Evolutionary conservation across 331 rosid species (phyloP), one percentile per base, ranked within the genome.

Genomic region (Acacia pycnantha): DNA sequence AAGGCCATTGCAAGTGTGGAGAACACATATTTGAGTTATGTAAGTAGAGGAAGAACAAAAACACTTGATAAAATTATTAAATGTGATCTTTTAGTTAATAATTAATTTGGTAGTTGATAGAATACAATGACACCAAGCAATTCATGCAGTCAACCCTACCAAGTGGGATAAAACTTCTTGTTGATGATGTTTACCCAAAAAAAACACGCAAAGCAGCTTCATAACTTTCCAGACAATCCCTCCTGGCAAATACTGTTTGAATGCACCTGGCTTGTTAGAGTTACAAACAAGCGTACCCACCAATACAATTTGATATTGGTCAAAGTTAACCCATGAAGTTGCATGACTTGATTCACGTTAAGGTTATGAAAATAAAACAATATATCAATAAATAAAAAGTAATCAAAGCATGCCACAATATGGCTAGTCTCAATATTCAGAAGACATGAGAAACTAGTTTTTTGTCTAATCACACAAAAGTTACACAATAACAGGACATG

Each of bases 401-500:
- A 72, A 67, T 71, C 62, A 29, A 26, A 72, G 37, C 59, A 47
- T 72, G 76, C 76, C 76, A 68, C 70, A 43, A 41, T 78, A 41
- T 21, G 80, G 64, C 66, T 16, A 8, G 72, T 46, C 46, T 29
- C 83, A 78, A 53, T 21, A 46, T 22, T 65, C 40, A 65, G 44
- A 68, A 73, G 68, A 73, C 69, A 74, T 22, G 61, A 33, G 73
- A 79, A 65, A 73, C 81, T 48, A 43, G 76, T 51, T 27, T 27
- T 31, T n/a, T 18, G 65, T 64, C 76, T 51, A 56, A 61, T 66
- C 74, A 80, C 85, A 79, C 53, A 80, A 50, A 82, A 77, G 78
- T 74, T 80, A 59, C 82, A 88, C 56, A 73, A 61, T 82, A 70
- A 79, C 59, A 71, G 79, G 76, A 54, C 80, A 56, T 50, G 82